Conservation (phyloP, 2,329 filamentous ascomycete genomes). For the Aphanoascus verrucosus region DNA sequence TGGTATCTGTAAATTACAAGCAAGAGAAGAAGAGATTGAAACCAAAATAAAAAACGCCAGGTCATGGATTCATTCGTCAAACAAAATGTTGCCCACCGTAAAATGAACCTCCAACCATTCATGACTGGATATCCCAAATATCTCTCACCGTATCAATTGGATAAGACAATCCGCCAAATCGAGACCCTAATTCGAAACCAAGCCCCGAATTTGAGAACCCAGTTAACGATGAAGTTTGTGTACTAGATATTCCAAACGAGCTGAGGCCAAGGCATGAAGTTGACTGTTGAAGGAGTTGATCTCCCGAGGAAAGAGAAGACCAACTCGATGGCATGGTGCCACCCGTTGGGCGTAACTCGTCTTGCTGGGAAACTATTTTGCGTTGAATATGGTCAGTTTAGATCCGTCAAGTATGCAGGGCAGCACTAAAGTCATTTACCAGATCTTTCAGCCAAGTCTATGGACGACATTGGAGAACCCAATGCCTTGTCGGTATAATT, state of each 20-base stretch:
- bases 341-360: conserved; percentile 2
- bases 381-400: background rate
- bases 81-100: background rate
- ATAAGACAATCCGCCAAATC: conserved; percentile 1
- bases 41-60: background rate
- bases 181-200: background rate
- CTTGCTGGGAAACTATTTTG: conserved; percentile 16
- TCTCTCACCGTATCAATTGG: background rate
- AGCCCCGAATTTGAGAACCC: background rate
- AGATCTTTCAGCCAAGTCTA: background rate
- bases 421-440: background rate
- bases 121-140: conserved; percentile 2
- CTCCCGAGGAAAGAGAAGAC: conserved; percentile 24
- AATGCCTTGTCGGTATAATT: background rate
- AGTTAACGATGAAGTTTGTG: conserved; percentile 27
- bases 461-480: background rate
- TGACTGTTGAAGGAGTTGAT: conserved; percentile 27
- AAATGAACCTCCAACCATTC: background rate
- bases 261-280: conserved; percentile 21
- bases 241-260: conserved; percentile 24
- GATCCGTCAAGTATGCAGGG: background rate
- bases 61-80: background rate
- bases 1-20: no score
- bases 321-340: conserved; percentile 26
- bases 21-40: no score